Evolutionary conservation across 129 eudicot species (phyloP).

Genomic region (Saposhnikovia divaricata): DNA sequence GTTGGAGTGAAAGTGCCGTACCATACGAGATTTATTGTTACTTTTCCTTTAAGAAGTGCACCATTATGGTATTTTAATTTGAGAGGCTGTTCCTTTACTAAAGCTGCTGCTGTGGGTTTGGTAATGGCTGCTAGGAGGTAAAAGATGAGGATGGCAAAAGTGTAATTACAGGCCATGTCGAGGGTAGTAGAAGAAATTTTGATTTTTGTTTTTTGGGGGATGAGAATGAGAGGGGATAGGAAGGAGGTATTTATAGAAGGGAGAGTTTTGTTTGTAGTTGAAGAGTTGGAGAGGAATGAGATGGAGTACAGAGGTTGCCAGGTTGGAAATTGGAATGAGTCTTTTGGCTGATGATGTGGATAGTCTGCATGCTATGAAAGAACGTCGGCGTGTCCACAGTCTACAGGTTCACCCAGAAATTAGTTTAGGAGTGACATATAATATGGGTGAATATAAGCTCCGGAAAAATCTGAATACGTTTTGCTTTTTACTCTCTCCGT

Average conservation of each 20-base stretch:
- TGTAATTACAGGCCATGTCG: neutral
- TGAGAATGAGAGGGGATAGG: neutral
- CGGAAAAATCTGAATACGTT: too few species aligned
- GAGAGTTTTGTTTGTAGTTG: neutral
- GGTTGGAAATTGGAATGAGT: neutral
- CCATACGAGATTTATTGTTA: slow-evolving; percentile 71
- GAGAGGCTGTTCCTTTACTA: slow-evolving; percentile 40
- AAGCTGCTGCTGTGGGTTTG: slow-evolving; percentile 5
- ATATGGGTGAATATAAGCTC: too few species aligned
- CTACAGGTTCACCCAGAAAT: neutral
- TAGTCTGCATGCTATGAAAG: neutral
- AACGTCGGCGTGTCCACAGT: too few species aligned
- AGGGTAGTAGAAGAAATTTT: neutral
- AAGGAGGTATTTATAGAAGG: neutral
- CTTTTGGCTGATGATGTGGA: neutral
- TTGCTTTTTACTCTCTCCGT: too few species aligned
- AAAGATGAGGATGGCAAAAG: neutral
- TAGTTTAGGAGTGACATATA: neutral
- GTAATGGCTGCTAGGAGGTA: neutral
- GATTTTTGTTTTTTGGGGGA: neutral
- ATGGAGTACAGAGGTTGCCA: neutral
- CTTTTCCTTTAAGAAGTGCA: slow-evolving; percentile 44
- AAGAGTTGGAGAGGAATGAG: neutral
- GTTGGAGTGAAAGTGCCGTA: slow-evolving; percentile 53
- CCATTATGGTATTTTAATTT: slow-evolving; percentile 63